Conservation (phyloP, 805 yeast species). For the Zygoascus ofunaensis region DNA sequence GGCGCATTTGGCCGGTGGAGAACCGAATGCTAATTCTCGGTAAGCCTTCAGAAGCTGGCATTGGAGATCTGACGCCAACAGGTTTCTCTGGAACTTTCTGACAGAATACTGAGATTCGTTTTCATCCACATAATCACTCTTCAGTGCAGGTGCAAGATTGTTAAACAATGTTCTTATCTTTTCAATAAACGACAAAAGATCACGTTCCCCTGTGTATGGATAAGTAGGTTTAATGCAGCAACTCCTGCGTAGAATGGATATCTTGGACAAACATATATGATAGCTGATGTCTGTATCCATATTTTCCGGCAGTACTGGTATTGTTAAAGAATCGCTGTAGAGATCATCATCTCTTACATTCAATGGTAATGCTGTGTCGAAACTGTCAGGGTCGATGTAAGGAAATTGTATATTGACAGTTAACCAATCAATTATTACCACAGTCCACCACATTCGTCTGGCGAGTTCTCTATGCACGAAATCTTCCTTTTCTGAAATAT, state of each 20-base stretch:
- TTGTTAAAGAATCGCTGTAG: background rate
- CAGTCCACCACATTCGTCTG: background rate
- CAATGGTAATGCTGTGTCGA: background rate
- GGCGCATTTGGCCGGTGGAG: background rate
- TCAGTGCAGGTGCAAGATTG: background rate
- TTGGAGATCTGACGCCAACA: background rate
- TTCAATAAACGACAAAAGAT: background rate
- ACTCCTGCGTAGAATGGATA: background rate
- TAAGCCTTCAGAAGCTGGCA: background rate
- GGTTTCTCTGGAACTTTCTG: background rate
- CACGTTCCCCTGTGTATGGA: background rate
- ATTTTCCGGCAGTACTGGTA: background rate
- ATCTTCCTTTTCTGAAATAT: background rate
- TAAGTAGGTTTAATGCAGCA: background rate
- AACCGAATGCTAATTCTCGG: background rate
- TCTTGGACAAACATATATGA: background rate
- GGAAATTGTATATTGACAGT: background rate
- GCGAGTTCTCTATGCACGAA: background rate
- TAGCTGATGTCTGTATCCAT: background rate
- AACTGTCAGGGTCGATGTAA: background rate
- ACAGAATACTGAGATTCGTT: background rate
- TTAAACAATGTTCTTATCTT: background rate
- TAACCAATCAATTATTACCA: background rate
- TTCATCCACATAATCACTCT: background rate
- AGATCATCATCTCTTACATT: background rate